Evolutionary conservation across 2,329 filamentous ascomycete genomes (phyloP).

Genomic region (Phoma sp.): DNA sequence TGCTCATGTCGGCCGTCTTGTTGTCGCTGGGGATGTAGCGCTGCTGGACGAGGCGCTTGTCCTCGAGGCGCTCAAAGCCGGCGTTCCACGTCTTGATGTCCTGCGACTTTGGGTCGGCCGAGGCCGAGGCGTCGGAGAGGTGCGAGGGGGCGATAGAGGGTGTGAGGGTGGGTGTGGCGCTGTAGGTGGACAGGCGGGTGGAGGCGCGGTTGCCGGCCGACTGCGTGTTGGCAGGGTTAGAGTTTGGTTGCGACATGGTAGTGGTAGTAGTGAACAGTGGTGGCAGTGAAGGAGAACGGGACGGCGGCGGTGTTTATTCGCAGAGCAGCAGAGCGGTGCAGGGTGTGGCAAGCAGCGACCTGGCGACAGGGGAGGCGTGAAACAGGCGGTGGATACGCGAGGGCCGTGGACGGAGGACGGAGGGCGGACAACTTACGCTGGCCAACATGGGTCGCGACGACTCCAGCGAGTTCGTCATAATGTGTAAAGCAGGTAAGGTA

Average conservation of each 20-base stretch:
- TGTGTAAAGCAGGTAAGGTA: conserved; percentile 12
- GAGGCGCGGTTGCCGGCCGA: conserved; percentile 47
- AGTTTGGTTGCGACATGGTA: conserved; percentile 28
- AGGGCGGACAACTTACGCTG: conserved; percentile 43
- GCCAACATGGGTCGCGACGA: conserved; percentile 50
- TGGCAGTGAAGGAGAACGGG: conserved; percentile 8
- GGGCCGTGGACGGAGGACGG: neutral
- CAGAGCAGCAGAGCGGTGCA: conserved; percentile 3
- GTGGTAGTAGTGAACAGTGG: neutral
- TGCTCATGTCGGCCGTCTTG: conserved; percentile 82
- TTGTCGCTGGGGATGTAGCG: conserved; percentile 79
- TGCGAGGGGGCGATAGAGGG: conserved; percentile 58
- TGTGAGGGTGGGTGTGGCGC: conserved; percentile 57
- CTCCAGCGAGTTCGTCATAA: conserved; percentile 50
- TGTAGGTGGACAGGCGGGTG: conserved; percentile 59
- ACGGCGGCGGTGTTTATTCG: conserved; percentile 20
- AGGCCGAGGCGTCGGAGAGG: conserved; percentile 45
- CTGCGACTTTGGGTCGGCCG: conserved; percentile 58
- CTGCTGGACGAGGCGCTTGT: conserved; percentile 82
- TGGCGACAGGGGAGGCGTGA: conserved; percentile 33
- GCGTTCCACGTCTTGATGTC: conserved; percentile 79
- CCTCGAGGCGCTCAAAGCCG: conserved; percentile 85
- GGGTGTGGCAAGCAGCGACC: conserved; percentile 24
- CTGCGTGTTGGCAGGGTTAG: conserved; percentile 41
- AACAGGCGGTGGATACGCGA: conserved; percentile 37